A percentile compares a stretch with the other conserved stretches of the same genome.
phyloP scores from a whole-genome alignment of 257 asterid species.

The Buddleja alternifolia region DNA sequence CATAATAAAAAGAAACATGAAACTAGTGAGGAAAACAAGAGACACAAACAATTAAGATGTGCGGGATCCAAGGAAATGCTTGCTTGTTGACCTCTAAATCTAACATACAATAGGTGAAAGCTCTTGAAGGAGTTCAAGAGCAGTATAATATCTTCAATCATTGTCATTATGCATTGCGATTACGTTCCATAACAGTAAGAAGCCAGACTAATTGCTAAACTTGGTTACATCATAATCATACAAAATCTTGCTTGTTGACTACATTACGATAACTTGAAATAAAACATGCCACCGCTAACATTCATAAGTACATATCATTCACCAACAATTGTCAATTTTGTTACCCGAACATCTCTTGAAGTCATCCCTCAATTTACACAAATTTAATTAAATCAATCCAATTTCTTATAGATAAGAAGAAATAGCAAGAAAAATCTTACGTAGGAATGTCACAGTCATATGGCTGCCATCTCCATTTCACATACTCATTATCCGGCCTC shows the following conservation, averaged over 20 bases:
- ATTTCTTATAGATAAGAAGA: neutral
- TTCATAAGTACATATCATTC: neutral
- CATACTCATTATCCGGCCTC: slow-evolving; percentile 69
- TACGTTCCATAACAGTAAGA: neutral
- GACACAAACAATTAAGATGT: neutral
- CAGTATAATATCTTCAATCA: neutral
- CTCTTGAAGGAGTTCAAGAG: slow-evolving; percentile 10
- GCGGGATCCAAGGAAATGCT: neutral
- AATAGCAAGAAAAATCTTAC: slow-evolving; percentile 37
- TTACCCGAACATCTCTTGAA: neutral
- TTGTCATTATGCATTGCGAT: slow-evolving; percentile 9
- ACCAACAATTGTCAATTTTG: neutral
- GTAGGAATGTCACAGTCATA: slow-evolving; percentile 86
- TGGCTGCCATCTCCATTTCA: slow-evolving; percentile 95
- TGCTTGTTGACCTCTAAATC: slow-evolving; percentile 8
- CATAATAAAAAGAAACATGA: neutral
- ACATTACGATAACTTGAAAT: slow-evolving; percentile 25
- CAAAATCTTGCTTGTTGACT: slow-evolving; percentile 3
- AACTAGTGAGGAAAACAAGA: neutral
- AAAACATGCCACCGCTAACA: slow-evolving; percentile 4
- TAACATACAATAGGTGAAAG: neutral
- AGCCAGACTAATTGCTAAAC: neutral
- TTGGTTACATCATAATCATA: slow-evolving; percentile 17
- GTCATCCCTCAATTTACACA: neutral
- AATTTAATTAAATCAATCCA: neutral